A percentile compares a stretch with the other conserved stretches of the same genome.
These are phyloP conservation scores for Termitomyces sp. DNA, from an alignment of 768 basidiomycete species.

Conservation along the genomic window DNA sequence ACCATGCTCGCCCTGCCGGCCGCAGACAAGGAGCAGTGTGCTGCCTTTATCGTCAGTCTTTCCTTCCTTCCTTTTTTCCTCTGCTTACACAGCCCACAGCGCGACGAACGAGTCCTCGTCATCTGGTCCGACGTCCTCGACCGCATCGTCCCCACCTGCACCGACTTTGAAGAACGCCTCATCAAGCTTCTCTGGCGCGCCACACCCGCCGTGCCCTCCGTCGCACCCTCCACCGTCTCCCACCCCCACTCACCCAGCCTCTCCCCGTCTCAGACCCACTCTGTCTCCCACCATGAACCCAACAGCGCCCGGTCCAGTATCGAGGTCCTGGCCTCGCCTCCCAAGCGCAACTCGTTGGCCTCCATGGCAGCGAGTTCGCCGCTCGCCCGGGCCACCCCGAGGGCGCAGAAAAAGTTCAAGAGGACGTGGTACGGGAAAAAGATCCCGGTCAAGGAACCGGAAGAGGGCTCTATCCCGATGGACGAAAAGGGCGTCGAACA, in stretches of 20 bases:
- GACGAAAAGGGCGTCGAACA: conserved; percentile 12
- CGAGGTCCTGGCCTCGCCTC: conserved; percentile 3
- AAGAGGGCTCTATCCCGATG: background rate
- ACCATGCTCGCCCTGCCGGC: conserved; percentile 74
- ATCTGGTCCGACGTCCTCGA: conserved; percentile 85
- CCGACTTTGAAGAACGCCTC: conserved; percentile 74
- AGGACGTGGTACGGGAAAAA: conserved; percentile 65
- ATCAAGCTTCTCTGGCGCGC: conserved; percentile 80
- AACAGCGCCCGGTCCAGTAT: conserved; percentile 14
- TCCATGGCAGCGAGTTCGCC: background rate
- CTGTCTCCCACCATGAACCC: conserved; percentile 4
- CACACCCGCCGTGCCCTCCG: conserved; percentile 32
- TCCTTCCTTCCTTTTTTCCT: background rate
- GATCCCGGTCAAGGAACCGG: conserved; percentile 21
- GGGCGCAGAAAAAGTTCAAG: conserved; percentile 20
- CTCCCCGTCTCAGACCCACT: conserved; percentile 28
- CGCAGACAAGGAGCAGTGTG: conserved; percentile 84
- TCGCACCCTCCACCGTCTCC: conserved; percentile 25
- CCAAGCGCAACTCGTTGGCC: conserved; percentile 7
- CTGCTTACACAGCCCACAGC: conserved; percentile 35
- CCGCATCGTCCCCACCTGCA: conserved; percentile 68
- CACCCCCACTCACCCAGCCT: conserved; percentile 16
- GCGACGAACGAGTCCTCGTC: conserved; percentile 81
- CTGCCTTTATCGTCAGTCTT: conserved; percentile 74
- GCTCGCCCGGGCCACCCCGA: background rate